Evolutionary conservation across 192 early-diverging fungal genomes (phyloP), one percentile per base, ranked within the genome.

Genomic region (Umbelopsis sp.): DNA sequence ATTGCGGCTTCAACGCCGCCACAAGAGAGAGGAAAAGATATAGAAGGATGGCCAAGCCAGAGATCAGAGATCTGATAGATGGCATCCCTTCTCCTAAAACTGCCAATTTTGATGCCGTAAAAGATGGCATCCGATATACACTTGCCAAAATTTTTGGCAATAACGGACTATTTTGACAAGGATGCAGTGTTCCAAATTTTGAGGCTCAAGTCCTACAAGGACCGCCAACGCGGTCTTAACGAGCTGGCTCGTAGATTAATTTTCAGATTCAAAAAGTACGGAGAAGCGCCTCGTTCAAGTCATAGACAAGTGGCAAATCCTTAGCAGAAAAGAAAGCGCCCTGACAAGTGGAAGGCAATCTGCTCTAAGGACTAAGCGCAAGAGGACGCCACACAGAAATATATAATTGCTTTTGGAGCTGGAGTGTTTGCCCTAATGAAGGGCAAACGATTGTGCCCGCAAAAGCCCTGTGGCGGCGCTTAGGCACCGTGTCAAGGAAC

Each of bases 181-280:
- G 61, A 46, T 23, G 11, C 18, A 27, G 37, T 33, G 23, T 64
- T 37, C 61, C 33, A 37, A 37, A 12, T 64, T 46, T 22, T 64
- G 33, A 23, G 15, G 3, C 61, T 64, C 18, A 64, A 64, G 33
- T 64, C 61, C 2, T 64, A 64, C 33, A 64, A 64, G 21, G 61
- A 30, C 61, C 33, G 21, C 2, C 61, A 64, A 46, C 11, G 21
- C 2, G 61, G 16, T 3, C 33, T 64, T 3, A 46, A 37, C 33
- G 61, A 64, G 21, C 11, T 64, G 21, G 33, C 30, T 15, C 30
- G 61, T 20, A 37, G 61, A 64, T 35, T 64, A 20, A 64, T 1
- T 18, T 46, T 18, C 37, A 30, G 61, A 27, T 44, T 15, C 21
- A 15, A 7, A 7, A 64, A 64, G 12, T 64, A 64, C 61, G 61